These are phyloP conservation scores for Hylodesmum podocarpum DNA, from an alignment of 306 rosid genomes.

Conservation along the genomic window DNA sequence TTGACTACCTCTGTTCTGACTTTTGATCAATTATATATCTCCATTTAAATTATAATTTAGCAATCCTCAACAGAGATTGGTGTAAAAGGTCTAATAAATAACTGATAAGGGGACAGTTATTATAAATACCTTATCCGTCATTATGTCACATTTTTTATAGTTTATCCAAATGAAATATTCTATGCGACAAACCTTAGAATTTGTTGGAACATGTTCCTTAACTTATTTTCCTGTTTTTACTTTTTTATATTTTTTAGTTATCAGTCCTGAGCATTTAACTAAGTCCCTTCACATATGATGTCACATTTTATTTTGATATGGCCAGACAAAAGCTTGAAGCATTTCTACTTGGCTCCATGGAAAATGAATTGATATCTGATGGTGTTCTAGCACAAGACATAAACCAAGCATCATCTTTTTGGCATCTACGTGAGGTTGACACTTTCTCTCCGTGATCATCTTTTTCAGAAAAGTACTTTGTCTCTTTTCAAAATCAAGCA, in stretches of 20 bases:
- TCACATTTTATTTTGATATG: slow-evolving; percentile 30
- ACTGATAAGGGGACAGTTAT: slow-evolving; percentile 15
- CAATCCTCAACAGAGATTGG: background rate
- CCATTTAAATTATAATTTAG: background rate
- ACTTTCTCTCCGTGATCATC: slow-evolving; percentile 15
- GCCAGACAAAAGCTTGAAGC: slow-evolving; percentile 96
- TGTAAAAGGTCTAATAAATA: slow-evolving; percentile 11
- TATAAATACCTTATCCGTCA: background rate
- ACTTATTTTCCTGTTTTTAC: background rate
- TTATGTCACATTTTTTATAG: slow-evolving; percentile 3
- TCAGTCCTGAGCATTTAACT: slow-evolving; percentile 2
- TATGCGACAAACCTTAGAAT: background rate
- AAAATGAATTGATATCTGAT: slow-evolving; percentile 80
- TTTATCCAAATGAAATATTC: slow-evolving; percentile 20
- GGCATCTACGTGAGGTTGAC: slow-evolving; percentile 88
- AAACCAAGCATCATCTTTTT: slow-evolving; percentile 89
- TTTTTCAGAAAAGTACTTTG: slow-evolving; percentile 12
- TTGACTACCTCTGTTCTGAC: background rate
- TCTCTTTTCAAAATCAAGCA: slow-evolving; percentile 21
- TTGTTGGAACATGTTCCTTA: background rate
- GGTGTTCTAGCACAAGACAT: slow-evolving; percentile 96
- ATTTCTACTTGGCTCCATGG: slow-evolving; percentile 80
- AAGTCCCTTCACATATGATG: slow-evolving; percentile 15
- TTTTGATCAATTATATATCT: background rate
- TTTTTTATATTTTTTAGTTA: background rate